Conservation (phyloP, 129 eudicot genomes). For the Lactuca saligna region DNA sequence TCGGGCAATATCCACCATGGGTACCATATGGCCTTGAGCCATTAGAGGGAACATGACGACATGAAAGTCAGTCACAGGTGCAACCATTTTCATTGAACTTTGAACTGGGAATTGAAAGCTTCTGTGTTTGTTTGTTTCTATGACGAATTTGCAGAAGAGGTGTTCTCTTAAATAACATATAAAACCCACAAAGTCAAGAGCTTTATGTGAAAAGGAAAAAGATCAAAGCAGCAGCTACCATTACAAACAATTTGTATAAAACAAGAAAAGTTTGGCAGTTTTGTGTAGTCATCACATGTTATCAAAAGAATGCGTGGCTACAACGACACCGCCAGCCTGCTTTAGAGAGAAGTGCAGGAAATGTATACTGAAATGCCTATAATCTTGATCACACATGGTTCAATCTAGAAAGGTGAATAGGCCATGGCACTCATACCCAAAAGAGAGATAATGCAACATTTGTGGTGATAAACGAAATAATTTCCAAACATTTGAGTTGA, state of each 20-base stretch:
- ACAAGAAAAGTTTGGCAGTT: background rate
- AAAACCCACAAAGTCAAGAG: background rate
- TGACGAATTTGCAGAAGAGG: background rate
- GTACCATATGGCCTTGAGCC: slow-evolving; percentile 62
- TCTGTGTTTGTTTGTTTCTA: background rate
- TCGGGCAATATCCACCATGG: slow-evolving; percentile 49
- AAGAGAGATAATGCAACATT: background rate
- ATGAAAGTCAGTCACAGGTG: slow-evolving; percentile 29
- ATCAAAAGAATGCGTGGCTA: slow-evolving; percentile 9
- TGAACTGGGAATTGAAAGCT: background rate
- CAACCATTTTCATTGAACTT: slow-evolving; percentile 14
- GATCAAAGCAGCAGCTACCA: background rate
- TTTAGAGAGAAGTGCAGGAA: slow-evolving; percentile 1
- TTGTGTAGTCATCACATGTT: background rate
- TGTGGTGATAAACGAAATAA: background rate
- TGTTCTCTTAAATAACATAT: background rate
- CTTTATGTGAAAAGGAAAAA: background rate
- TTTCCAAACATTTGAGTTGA: background rate
- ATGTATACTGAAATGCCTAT: background rate
- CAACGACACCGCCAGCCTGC: background rate
- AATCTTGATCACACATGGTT: background rate
- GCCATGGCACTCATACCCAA: background rate
- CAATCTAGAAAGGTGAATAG: background rate
- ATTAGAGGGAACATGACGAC: slow-evolving; percentile 43
- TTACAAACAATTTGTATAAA: background rate